Base-by-base conservation (phyloP, 129 eudicot genomes). In the Lonicera japonica region DNA sequence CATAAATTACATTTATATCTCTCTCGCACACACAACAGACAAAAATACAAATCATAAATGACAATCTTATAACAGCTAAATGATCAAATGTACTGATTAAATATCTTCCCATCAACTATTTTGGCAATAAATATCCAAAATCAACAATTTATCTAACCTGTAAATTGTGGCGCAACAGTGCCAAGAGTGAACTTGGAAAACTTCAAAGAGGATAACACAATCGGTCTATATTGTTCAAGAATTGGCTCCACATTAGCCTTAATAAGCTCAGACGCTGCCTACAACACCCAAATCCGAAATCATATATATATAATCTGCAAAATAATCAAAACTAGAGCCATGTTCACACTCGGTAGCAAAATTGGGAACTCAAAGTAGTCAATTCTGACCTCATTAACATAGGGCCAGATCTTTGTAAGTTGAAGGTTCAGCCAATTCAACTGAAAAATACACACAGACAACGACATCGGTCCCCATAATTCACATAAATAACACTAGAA, bases 211-310 rank as follows among this genome's bases (percentile, higher is more conserved):
- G 98, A 87, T 75, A 84, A 71, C 45, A 91, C 70, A 29, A 71
- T 52, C 1, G 98, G 98, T 71, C 90, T 82, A 69, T 91, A 91
- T 67, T 87, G 96, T 75, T 91, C 98, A 41, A 91, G 72, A 71
- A 87, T 47, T 10, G 98, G 96, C 84, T 87, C 96, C 77, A 91
- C 96, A 72, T 77, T 87, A 25, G 84, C 79, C 88, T 75, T 91
- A 54, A 91, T 84, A 56, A 91, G 90, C 75, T 87, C 98, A 38
- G 98, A 91, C 21, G 98, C 98, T 19, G 98, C 98, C 98, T 91
- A 66, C 65, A 63, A 40, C 56, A 43, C 59, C 65, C 63, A 67
- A 29, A 18, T 60, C 22, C 56, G 47, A 41, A 54, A 22, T 64
- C 73, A 56, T 7, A 56, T 11, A 54, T 70, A 56, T 7, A 56